Base-by-base conservation (phyloP, 495 filamentous ascomycete species). In the Polyplosphaeria fusca region DNA sequence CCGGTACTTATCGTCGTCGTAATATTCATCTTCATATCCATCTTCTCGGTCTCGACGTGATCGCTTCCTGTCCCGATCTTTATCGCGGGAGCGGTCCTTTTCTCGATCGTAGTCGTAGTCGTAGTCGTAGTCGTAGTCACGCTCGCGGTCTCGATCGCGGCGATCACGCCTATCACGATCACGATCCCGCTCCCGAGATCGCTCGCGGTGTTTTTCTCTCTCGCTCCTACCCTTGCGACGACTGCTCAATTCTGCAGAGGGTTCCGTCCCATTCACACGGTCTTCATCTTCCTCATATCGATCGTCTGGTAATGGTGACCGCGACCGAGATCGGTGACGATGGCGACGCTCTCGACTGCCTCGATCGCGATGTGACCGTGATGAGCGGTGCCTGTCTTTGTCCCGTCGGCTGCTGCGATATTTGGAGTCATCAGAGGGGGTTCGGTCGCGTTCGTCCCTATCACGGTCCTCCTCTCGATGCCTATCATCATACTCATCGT, bases 11-110 rank as follows among this genome's bases (percentile, higher is more conserved):
- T 66, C 63, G 22, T 70, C 59, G 19, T 70, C 68, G 27, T 77
- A 71, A 32, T 66, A 70, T 39, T 65, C 65, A 19, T 67, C 64
- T 1, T 66, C 62, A 2, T 77, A 77, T n/a, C 60, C 53, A 2
- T 65, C 69, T 9, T 76, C 76, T 12, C 76, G 73, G 30, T 81
- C 79, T 18, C 77, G 78, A 20, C 76, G 76, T 18, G 78, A 77
- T 7, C 77, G 72, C 64, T 85, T 86, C 43, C 72, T 53, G 12
- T 63, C 60, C 46, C 66, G 55, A 7, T 78, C 76, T 20, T 74
- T 70, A 40, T 76, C 68, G 13, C 74, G 73, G 23, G 75, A 73
- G 20, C 77, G 67, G 12, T 80, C 74, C 22, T 65, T 47, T 41
- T 57, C 43, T 22, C 54, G 52, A 22, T 70, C 61, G 43, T 53